A percentile compares a stretch with the other conserved stretches of the same genome.
Conservation (phyloP, 2,329 filamentous ascomycete species). For the Magnaporthales sp. region DNA sequence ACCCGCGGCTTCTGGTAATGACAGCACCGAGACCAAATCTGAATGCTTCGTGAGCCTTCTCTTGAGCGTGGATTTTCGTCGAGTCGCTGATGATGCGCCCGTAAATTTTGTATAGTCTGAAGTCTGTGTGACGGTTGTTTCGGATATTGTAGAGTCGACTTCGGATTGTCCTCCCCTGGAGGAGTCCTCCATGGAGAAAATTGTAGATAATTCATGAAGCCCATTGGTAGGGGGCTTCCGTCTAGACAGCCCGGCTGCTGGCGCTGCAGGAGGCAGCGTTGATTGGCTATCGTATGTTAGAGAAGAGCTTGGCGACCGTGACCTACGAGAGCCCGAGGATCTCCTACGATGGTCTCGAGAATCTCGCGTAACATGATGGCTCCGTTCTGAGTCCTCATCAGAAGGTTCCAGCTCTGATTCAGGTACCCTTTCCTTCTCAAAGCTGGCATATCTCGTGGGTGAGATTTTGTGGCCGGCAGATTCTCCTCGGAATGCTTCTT, state of each 20-base stretch:
- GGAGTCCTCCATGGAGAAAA: conserved; percentile 39
- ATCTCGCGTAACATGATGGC: neutral
- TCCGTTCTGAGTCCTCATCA: conserved; percentile 17
- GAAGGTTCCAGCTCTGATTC: conserved; percentile 13
- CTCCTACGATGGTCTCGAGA: conserved; percentile 16
- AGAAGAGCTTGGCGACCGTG: conserved; percentile 21
- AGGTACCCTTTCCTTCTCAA: neutral
- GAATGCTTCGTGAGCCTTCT: conserved; percentile 82
- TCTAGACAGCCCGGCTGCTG: conserved; percentile 14
- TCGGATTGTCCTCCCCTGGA: conserved; percentile 38
- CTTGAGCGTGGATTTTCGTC: conserved; percentile 43
- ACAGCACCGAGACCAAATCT: conserved; percentile 88
- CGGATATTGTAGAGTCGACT: conserved; percentile 37
- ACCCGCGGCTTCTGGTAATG: conserved; percentile 51
- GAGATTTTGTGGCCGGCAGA: conserved; percentile 38
- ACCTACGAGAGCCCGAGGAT: conserved; percentile 22
- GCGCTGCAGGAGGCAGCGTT: conserved; percentile 14
- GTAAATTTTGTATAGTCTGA: conserved; percentile 39
- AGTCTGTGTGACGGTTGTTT: conserved; percentile 44
- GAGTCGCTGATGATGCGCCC: neutral
- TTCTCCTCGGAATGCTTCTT: conserved; percentile 55
- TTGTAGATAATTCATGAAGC: conserved; percentile 47
- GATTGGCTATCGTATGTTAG: conserved; percentile 11
- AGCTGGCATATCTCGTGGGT: conserved; percentile 37
- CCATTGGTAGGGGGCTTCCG: conserved; percentile 41